phyloP scores from a whole-genome alignment of 805 yeast species.

The Candida chauliodis region DNA sequence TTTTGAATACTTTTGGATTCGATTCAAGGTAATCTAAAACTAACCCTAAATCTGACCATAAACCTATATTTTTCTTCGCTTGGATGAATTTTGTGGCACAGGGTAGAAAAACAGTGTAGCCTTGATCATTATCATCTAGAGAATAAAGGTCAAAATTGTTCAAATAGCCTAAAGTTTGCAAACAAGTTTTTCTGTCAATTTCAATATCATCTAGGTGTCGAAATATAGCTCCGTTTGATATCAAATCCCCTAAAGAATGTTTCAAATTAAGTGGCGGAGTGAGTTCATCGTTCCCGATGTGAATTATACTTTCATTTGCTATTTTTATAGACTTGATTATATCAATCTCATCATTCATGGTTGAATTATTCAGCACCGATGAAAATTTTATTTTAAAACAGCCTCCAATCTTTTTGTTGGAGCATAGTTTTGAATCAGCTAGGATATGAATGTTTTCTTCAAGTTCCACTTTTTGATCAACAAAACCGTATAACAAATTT shows the following conservation, averaged over 20 bases:
- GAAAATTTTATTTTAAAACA: conserved; percentile 45
- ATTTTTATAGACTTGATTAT: conserved; percentile 45
- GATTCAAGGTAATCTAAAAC: conserved; percentile 54
- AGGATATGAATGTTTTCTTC: conserved; percentile 27
- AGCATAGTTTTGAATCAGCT: conserved; percentile 52
- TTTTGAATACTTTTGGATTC: conserved; percentile 49
- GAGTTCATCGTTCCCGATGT: conserved; percentile 57
- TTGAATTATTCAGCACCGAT: conserved; percentile 14
- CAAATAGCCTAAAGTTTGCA: conserved; percentile 60
- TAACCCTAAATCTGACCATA: conserved; percentile 67
- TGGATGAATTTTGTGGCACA: too few relatives aligned
- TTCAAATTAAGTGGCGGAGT: conserved; percentile 62
- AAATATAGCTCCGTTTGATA: conserved; percentile 29
- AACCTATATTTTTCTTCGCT: conserved; percentile 14
- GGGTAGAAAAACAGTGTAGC: conserved; percentile 78
- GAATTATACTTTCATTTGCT: conserved; percentile 62
- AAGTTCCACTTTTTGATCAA: conserved; percentile 40
- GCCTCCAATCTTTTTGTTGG: conserved; percentile 55
- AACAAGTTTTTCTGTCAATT: conserved; percentile 46
- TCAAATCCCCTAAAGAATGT: conserved; percentile 52
- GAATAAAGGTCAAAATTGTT: conserved; percentile 49
- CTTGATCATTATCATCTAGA: conserved; percentile 49
- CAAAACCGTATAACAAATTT: conserved; percentile 60
- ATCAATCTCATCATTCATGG: conserved; percentile 56
- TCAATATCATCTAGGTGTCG: conserved; percentile 25